Evolutionary conservation across 148 eudicot genomes (phyloP).

Genomic region (Fagopyrum tataricum): DNA sequence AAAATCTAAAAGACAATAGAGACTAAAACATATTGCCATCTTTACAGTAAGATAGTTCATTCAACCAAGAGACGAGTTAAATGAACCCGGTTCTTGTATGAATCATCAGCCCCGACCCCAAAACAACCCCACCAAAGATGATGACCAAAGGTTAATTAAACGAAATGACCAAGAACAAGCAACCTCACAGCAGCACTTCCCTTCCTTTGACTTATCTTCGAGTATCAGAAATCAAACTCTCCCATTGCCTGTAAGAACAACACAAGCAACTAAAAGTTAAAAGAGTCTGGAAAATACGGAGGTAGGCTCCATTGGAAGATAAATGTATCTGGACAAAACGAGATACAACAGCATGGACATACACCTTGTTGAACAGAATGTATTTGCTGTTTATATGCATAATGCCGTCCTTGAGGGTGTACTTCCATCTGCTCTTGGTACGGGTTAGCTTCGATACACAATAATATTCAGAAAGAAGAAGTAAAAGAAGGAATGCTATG

Average conservation of each 20-base stretch:
- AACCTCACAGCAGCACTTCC: background rate
- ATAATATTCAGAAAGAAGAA: background rate
- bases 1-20: background rate
- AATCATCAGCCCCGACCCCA: background rate
- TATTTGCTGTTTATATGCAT: slow-evolving; percentile 95
- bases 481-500: background rate
- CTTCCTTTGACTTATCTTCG: background rate
- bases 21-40: background rate
- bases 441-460: slow-evolving; percentile 52
- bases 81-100: slow-evolving; percentile 13
- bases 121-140: slow-evolving; percentile 2
- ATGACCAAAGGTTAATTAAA: background rate
- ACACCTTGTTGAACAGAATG: slow-evolving; percentile 84
- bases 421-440: slow-evolving; percentile 93
- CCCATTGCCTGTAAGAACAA: slow-evolving; percentile 66
- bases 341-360: background rate
- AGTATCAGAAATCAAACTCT: slow-evolving; percentile 75
- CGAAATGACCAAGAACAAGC: background rate
- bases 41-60: slow-evolving; percentile 9
- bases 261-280: slow-evolving; percentile 14
- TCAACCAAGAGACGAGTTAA: slow-evolving; percentile 3
- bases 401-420: slow-evolving; percentile 90
- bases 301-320: no score
- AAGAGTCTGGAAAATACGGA: background rate
- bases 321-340: background rate